Percentiles rank a stretch among this genome's conserved stretches.
Conservation (phyloP, 305 asterid genomes). For the Euphrasia arctica region DNA sequence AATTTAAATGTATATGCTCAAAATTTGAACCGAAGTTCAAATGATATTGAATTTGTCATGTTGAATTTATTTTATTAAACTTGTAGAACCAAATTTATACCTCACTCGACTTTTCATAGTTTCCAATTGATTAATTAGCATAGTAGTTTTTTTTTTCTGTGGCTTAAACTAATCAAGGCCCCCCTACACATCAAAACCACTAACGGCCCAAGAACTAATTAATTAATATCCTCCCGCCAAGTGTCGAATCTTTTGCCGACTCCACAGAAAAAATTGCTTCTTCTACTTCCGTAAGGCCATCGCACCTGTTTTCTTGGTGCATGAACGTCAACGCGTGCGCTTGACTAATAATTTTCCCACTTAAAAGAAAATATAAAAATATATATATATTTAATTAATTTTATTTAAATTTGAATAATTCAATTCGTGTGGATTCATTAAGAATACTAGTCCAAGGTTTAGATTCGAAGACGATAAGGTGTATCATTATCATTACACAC, state of each 20-base stretch:
- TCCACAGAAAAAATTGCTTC: neutral
- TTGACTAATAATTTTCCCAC: neutral
- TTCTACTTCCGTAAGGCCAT: slow-evolving; percentile 4
- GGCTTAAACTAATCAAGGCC: neutral
- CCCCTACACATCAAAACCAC: neutral
- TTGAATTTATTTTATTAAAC: no score
- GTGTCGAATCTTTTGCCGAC: slow-evolving; percentile 2
- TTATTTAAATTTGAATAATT: neutral
- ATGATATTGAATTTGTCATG: no score
- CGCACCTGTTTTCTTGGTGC: slow-evolving; percentile 1
- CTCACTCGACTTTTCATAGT: no score
- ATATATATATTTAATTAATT: neutral
- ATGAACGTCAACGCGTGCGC: slow-evolving; percentile 15
- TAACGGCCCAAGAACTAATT: neutral
- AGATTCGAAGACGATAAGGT: neutral
- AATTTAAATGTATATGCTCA: no score
- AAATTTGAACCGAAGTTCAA: no score
- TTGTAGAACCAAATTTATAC: no score
- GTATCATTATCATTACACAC: neutral
- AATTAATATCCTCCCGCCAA: neutral
- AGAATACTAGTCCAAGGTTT: neutral
- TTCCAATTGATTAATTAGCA: neutral
- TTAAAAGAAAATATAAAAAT: neutral
- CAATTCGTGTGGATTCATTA: neutral
- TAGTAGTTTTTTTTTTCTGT: neutral